Percentiles rank a stretch among this genome's conserved stretches.
Conservation (phyloP, 2,329 filamentous ascomycete species). For the Cladosporium sp. region DNA sequence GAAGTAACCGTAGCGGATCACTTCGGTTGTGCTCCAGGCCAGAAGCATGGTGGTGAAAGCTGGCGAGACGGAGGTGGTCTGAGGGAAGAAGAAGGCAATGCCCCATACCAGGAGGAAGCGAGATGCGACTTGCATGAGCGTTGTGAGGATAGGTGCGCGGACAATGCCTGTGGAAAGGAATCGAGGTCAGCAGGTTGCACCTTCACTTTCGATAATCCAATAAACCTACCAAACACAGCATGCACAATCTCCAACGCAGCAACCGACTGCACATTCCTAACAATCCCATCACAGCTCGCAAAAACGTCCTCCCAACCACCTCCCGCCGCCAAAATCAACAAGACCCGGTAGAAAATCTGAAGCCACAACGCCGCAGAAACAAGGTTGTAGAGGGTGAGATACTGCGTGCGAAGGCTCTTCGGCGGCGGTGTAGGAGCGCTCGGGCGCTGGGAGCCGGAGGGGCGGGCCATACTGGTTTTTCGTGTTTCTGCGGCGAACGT, state of each 20-base stretch:
- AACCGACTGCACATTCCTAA: constrained; percentile 75
- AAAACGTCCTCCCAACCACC: constrained; percentile 53
- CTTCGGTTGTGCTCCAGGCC: constrained; percentile 87
- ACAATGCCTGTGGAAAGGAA: constrained; percentile 61
- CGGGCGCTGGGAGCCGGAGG: constrained; percentile 22
- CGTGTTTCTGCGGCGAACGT: too few species aligned
- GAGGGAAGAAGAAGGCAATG: constrained; percentile 69
- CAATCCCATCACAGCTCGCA: constrained; percentile 59
- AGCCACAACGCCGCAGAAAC: constrained; percentile 73
- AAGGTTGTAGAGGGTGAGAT: constrained; percentile 83
- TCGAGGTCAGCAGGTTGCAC: neutral
- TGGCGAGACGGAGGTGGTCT: constrained; percentile 51
- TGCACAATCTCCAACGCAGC: constrained; percentile 82
- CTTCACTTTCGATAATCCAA: neutral
- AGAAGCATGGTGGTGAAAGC: constrained; percentile 73
- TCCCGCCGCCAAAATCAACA: constrained; percentile 44
- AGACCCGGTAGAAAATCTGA: constrained; percentile 65
- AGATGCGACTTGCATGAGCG: constrained; percentile 81
- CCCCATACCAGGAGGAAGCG: constrained; percentile 88
- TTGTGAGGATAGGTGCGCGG: constrained; percentile 78
- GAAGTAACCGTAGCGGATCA: constrained; percentile 91
- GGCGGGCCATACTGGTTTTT: constrained; percentile 21
- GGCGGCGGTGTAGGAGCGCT: constrained; percentile 18
- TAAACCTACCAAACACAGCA: constrained; percentile 61
- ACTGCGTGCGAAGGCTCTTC: constrained; percentile 39